Percentiles rank a stretch among this genome's conserved stretches.
Conservation (phyloP, 1,284 basidiomycete species). For the Tranzscheliella williamsii region DNA sequence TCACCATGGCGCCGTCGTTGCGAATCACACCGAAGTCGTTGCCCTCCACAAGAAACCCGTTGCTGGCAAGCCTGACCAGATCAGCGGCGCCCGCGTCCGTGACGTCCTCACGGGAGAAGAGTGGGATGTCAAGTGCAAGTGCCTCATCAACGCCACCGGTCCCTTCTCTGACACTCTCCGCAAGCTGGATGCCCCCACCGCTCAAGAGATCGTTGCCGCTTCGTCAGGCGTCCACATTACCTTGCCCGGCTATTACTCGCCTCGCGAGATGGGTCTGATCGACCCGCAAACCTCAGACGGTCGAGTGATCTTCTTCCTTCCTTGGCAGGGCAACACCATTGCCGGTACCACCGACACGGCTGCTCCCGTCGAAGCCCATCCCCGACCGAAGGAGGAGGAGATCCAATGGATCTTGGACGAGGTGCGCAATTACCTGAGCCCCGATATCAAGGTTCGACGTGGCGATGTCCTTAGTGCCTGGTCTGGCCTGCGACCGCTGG, state of each 20-base stretch:
- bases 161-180: slow-evolving; percentile 89
- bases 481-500: slow-evolving; percentile 87
- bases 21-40: slow-evolving; percentile 88
- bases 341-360: slow-evolving; percentile 94
- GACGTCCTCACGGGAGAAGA: slow-evolving; percentile 83
- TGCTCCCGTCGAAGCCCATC: slow-evolving; percentile 75
- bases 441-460: slow-evolving; percentile 89
- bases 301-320: slow-evolving; percentile 97
- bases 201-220: slow-evolving; percentile 85
- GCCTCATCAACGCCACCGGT: slow-evolving; percentile 94
- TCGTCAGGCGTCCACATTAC: slow-evolving; percentile 95
- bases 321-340: slow-evolving; percentile 97
- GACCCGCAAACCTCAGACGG: slow-evolving; percentile 95
- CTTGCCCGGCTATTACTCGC: slow-evolving; percentile 94
- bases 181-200: slow-evolving; percentile 78
- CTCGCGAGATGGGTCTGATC: slow-evolving; percentile 89
- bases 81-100: slow-evolving; percentile 76
- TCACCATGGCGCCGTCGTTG: slow-evolving; percentile 83
- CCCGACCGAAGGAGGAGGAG: slow-evolving; percentile 85
- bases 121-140: slow-evolving; percentile 82
- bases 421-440: slow-evolving; percentile 81
- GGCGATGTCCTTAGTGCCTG: slow-evolving; percentile 97
- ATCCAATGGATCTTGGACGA: slow-evolving; percentile 96
- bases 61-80: slow-evolving; percentile 66
- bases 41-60: slow-evolving; percentile 70